Base-by-base conservation (phyloP, 495 filamentous ascomycete species). In the Saxispiralis lemnorum region DNA sequence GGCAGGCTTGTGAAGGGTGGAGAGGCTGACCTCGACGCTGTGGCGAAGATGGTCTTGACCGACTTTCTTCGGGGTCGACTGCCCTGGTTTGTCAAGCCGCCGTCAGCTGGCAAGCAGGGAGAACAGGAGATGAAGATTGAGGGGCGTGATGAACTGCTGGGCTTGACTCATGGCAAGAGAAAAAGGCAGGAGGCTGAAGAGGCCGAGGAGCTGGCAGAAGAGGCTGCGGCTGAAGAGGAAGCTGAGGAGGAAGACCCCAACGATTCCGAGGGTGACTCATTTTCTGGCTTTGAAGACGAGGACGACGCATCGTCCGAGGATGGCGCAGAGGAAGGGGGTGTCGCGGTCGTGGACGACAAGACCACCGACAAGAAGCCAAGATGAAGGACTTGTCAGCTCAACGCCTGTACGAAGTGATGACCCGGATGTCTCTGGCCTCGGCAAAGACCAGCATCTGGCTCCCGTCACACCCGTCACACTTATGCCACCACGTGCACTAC, bases 61-160 rank as follows among this genome's bases (percentile, higher is more conserved):
- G 89, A 97, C 52, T 96, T 96, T 53, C 72, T 96, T 47, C 64
- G 89, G 39, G 89, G 89, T 28, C 95, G 93, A 61, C 75, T 93
- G 15, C 89, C 89, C 6, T 97, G 89, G 89, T 97, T 82, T 56
- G 88, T 82, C 4, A 76, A 81, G 13, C 78, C 84, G 7, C 89
- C 89, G 13, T 50, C 75, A 55, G 37, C 70, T 18, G 70, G 64
- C 17, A 67, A 64, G 16, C 64, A 63, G 45, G 65, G 66, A 44
- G 43, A 35, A n/a, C 49, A 53, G 12, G 53, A 58, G 30, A 52
- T 52, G 0, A 52, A 48, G 14, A 51, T 49, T 20, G 51, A 58
- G 48, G 53, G 57, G 45, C 61, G 57, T 17, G 68, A 64, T 45
- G 70, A 67, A 45, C 67, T 63, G 53, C 38, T 45, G 38, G 56